phyloP scores from a whole-genome alignment of 2,329 filamentous ascomycete species.

The Aspergillus sclerotialis region DNA sequence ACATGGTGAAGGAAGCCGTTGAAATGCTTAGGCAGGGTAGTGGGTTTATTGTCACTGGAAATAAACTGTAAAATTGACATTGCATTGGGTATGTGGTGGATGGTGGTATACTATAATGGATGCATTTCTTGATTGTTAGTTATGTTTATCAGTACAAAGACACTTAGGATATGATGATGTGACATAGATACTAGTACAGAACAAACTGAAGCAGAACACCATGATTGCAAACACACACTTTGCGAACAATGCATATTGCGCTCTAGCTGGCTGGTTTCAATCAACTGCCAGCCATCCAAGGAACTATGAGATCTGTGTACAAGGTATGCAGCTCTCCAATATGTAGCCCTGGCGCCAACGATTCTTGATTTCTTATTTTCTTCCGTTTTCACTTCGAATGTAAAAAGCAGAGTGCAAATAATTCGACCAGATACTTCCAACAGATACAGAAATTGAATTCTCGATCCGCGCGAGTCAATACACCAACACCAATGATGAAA shows the following conservation, averaged over 20 bases:
- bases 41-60: constrained; percentile 48
- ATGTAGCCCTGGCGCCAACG: too few relatives aligned
- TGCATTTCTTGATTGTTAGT: neutral
- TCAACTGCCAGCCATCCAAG: neutral
- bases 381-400: neutral
- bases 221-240: neutral
- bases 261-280: too few relatives aligned
- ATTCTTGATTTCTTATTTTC: neutral
- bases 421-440: too few relatives aligned
- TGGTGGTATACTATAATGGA: neutral
- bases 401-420: neutral
- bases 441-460: too few relatives aligned
- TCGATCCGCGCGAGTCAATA: too few relatives aligned
- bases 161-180: constrained; percentile 5
- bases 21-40: constrained; percentile 58
- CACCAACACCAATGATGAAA: too few relatives aligned
- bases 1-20: constrained; percentile 77
- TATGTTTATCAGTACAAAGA: constrained; percentile 27
- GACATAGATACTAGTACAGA: constrained; percentile 11
- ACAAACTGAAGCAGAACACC: neutral
- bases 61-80: constrained; percentile 38
- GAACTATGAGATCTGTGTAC: constrained; percentile 5
- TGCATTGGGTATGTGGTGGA: constrained; percentile 2
- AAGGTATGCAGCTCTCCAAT: constrained; percentile 6
- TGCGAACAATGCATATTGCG: too few relatives aligned